Conservation (phyloP, 768 basidiomycete species). For the Phlebiopsis flavidoalba region DNA sequence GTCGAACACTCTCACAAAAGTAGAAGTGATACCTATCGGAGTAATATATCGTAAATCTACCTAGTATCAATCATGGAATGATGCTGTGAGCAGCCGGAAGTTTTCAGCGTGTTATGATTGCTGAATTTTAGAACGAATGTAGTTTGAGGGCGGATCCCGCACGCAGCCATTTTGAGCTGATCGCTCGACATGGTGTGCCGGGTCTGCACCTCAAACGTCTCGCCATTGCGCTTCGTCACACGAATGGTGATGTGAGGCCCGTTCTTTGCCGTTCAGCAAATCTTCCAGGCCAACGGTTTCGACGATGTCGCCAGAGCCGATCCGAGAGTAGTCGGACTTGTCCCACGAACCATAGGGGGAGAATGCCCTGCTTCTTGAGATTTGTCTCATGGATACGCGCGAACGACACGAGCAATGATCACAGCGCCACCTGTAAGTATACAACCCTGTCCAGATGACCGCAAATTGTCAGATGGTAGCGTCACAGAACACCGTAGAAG, state of each 20-base stretch:
- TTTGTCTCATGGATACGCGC: constrained; percentile 99
- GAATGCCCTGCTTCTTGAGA: constrained; percentile 97
- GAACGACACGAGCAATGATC: constrained; percentile 89
- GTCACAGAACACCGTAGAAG: constrained; percentile 68
- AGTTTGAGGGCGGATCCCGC: constrained; percentile 88
- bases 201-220: constrained; percentile 61
- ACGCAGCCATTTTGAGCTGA: constrained; percentile 85
- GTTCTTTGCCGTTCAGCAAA: constrained; percentile 43
- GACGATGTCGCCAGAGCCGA: constrained; percentile 76
- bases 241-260: constrained; percentile 43
- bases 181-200: constrained; percentile 89
- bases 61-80: background rate
- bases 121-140: constrained; percentile 62
- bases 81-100: background rate
- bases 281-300: constrained; percentile 81
- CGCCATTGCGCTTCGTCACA: constrained; percentile 64
- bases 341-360: constrained; percentile 94
- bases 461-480: background rate
- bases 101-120: constrained; percentile 5
- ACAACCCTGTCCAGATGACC: constrained; percentile 39
- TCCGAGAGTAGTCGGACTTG: constrained; percentile 78
- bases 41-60: background rate
- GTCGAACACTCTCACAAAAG: constrained; percentile 8
- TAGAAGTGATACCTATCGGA: background rate
- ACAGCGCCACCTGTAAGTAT: constrained; percentile 44